Evolutionary conservation across 1,284 basidiomycete species (phyloP), one percentile per base, ranked within the genome.

Genomic region (Ceratobasidium sp.): DNA sequence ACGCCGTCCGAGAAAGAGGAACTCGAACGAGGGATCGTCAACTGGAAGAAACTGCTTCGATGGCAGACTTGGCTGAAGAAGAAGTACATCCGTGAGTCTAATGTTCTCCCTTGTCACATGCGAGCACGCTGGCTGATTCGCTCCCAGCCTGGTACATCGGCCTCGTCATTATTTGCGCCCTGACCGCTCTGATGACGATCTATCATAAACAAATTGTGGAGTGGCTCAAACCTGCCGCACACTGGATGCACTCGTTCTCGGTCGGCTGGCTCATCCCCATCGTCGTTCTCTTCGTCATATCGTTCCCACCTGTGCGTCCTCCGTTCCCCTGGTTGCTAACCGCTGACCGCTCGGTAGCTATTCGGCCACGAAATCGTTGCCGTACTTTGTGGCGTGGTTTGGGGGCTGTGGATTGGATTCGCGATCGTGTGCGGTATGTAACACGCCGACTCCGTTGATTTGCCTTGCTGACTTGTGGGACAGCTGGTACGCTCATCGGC

Each of bases 201-300:
- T 94, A 88, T 78, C 83, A 83, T 77, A 81, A 83, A 37, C 83
- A 89, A 84, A 93, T 94, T 75, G 88, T 93, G 29, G 78, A 84
- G 14, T 88, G 86, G 85, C 82, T 94, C 63, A 88, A 85, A 22
- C 91, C 91, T 0, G 86, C 86, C 3, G 89, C 89, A 1, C 83
- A 85, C 34, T 89, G 88, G 86, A 83, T 93, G 80, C 86, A 89
- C 76, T 79, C 81, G 88, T 76, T 86, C 22, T 80, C 82, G 11
- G 84, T 80, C 51, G 94, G 95, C 22, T 96, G 90, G 90, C 81
- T 91, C 19, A 93, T 97, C 54, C 94, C 95, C 0, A 93, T 96
- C 62, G 92, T 83, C 56, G 84, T 94, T 65, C 84, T 93, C 31
- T 91, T 94, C 79, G 84, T 94, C 77, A 88, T 94, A 48, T 92